Percentiles rank a stretch among this genome's conserved stretches.
Evolutionary conservation across 2,329 filamentous ascomycete species (phyloP).

Genomic region (Zarea fungicola): DNA sequence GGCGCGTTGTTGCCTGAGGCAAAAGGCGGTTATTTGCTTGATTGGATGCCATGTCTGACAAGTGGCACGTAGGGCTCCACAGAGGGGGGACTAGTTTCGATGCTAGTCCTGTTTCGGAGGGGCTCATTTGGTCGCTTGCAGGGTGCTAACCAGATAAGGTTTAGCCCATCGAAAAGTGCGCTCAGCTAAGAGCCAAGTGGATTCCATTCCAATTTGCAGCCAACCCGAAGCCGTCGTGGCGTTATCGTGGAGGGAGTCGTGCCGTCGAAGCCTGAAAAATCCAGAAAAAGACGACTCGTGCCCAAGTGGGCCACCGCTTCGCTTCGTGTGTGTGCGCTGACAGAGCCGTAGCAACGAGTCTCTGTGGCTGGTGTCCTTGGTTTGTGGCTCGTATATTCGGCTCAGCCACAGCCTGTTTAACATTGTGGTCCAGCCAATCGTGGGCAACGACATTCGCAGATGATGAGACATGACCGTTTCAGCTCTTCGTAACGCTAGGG

Average conservation of each 20-base stretch:
- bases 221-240: background rate
- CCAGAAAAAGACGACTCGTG: too few relatives aligned
- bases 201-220: background rate
- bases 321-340: too few relatives aligned
- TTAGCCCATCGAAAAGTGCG: background rate
- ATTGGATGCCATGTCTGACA: constrained; percentile 8
- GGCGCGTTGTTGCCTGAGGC: constrained; percentile 18
- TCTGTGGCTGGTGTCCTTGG: constrained; percentile 4
- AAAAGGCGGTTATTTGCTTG: constrained; percentile 15
- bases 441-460: too few relatives aligned
- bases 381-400: constrained; percentile 1
- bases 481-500: too few relatives aligned
- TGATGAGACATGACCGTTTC: background rate
- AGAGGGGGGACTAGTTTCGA: constrained; percentile 1
- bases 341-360: too few relatives aligned
- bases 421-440: background rate
- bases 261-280: background rate
- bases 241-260: background rate
- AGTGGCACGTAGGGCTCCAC: constrained; percentile 3
- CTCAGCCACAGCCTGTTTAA: background rate
- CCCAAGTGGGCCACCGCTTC: too few relatives aligned
- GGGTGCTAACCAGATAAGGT: background rate
- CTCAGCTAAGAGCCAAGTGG: constrained; percentile 7
- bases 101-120: constrained; percentile 3
- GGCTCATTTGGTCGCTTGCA: constrained; percentile 2